Evolutionary conservation across 805 yeast species (phyloP), one percentile per base, ranked within the genome.

Genomic region (Pichia phayaonensis): DNA sequence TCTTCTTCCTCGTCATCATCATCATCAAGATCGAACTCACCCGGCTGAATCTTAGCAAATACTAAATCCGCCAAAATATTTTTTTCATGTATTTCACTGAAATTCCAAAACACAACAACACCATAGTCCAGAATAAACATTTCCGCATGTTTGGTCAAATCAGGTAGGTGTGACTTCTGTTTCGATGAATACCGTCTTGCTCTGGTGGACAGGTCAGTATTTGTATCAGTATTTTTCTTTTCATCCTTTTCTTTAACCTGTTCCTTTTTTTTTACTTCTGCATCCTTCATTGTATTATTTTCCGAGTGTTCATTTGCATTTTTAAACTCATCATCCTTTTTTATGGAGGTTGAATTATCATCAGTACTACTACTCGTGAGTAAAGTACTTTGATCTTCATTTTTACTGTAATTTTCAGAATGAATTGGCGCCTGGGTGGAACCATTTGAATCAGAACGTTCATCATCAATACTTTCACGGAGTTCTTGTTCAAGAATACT

Each of bases 91-190:
- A 79, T 73, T 62, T 90, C 97, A 2, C 92, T 81, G 59, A 94
- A 90, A 62, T 94, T 94, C 99, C 99, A 94, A 61, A 94, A 90
- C 21, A 94, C 97, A n/a, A 94, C 89, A 15, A 92, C 95, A 21
- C 99, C 99, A 64, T 94, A 94, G 48, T 81, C 83, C 63, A 92
- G 81, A 15, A 94, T 78, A 61, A 94, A 94, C 73, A 94, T 76
- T 61, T 92, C 98, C 0, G 97, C 92, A 63, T 83, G 87, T 55
- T 79, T 79, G 4, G 77, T 68, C 46, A 76, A 70, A 52, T 80
- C 81, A 0, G 74, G 69, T n/a, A 61, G 46, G 11, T 54, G 53
- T 7, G 64, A 54, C 54, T 57, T 40, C 57, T 42, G 53, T 44
- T 54, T 52, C 16, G 23, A 22, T 23, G 46, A 42, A n/a, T 22